These are phyloP conservation scores for Gloeopeniophorella convolvens DNA, from an alignment of 768 basidiomycete species.

Conservation along the genomic window DNA sequence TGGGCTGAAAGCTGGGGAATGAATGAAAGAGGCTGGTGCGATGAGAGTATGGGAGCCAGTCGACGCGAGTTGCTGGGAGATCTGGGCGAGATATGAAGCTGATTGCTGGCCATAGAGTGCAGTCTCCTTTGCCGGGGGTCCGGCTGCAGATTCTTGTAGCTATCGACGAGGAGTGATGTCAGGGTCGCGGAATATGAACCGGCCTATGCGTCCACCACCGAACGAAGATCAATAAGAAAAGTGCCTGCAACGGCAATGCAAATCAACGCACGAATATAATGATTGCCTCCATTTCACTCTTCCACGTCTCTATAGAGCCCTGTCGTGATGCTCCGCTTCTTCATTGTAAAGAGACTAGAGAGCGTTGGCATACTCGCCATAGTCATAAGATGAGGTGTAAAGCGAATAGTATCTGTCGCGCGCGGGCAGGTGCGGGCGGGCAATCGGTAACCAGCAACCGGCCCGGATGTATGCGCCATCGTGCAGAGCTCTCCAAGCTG, in stretches of 20 bases:
- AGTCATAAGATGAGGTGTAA: too few relatives aligned
- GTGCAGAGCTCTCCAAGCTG: too few relatives aligned
- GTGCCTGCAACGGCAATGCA: not conserved
- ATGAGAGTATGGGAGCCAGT: not conserved
- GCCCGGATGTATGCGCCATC: too few relatives aligned
- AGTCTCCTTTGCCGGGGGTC: not conserved
- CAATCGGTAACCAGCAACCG: too few relatives aligned
- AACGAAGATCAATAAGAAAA: too few relatives aligned
- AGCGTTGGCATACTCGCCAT: constrained; percentile 32
- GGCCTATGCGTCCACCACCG: too few relatives aligned
- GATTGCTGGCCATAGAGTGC: not conserved
- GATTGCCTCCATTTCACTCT: constrained; percentile 36
- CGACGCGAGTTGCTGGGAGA: constrained; percentile 2
- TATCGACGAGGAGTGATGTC: constrained; percentile 5
- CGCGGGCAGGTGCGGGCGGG: too few relatives aligned
- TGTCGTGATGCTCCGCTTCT: constrained; percentile 31
- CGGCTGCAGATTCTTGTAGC: not conserved
- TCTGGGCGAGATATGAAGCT: constrained; percentile 1
- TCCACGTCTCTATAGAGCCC: constrained; percentile 32
- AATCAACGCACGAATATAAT: constrained; percentile 32
- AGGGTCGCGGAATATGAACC: constrained; percentile 9
- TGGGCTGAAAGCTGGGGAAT: constrained; percentile 11
- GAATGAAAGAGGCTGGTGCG: not conserved
- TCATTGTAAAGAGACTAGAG: constrained; percentile 34
- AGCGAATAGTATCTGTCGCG: too few relatives aligned